Evolutionary conservation across 23 red algal genomes (phyloP).

Genomic region (Gracilaria domingensis): DNA sequence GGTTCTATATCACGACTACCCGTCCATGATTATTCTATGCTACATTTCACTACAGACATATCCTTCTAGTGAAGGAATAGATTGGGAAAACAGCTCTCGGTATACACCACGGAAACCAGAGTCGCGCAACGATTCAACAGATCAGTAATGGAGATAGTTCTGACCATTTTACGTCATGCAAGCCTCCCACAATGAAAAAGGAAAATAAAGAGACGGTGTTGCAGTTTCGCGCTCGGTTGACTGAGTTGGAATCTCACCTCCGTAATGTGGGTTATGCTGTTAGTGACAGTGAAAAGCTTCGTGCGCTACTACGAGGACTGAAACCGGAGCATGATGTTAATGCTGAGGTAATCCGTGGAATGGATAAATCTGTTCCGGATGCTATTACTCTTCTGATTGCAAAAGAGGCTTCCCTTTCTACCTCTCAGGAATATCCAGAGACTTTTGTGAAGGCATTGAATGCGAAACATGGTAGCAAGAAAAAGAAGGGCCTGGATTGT

Average conservation of each 20-base stretch:
- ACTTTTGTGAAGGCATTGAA: not conserved
- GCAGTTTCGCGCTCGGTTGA: not conserved
- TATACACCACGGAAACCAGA: no score
- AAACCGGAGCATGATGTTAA: not conserved
- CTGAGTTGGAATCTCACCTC: not conserved
- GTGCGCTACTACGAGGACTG: not conserved
- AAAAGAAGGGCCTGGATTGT: not conserved
- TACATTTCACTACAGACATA: no score
- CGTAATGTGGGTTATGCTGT: not conserved
- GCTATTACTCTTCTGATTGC: not conserved
- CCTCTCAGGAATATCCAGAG: not conserved
- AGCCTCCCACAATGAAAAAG: no score
- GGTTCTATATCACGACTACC: constrained; percentile 19
- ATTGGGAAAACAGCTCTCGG: no score
- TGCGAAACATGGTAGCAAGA: not conserved
- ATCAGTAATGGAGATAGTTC: no score
- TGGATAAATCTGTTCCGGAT: not conserved
- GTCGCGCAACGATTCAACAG: no score
- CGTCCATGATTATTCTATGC: not conserved
- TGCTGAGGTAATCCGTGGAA: not conserved
- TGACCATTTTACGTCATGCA: no score
- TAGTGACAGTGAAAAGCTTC: not conserved
- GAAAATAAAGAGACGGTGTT: not conserved
- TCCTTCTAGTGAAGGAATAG: no score
- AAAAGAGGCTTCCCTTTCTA: not conserved